Conservation (phyloP, 2,329 filamentous ascomycete genomes). For the Diaporthe nobilis region DNA sequence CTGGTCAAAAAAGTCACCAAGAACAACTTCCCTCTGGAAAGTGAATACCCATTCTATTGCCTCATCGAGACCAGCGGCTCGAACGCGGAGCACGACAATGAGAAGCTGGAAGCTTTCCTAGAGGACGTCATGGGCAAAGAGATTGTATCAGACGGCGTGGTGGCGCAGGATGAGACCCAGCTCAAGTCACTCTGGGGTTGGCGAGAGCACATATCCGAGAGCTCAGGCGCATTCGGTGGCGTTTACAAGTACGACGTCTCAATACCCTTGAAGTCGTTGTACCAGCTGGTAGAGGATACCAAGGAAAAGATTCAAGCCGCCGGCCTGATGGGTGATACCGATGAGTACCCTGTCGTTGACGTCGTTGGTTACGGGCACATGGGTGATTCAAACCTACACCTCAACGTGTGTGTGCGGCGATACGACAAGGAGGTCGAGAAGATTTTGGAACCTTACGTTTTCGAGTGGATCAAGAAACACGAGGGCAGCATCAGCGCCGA, state of each 20-base stretch:
- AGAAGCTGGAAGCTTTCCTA: constrained; percentile 90
- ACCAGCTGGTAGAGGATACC: constrained; percentile 89
- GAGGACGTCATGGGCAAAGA: constrained; percentile 92
- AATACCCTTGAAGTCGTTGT: constrained; percentile 89
- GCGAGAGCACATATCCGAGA: constrained; percentile 93
- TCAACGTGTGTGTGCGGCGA: constrained; percentile 86
- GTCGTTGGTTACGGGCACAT: constrained; percentile 99
- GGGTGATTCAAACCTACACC: constrained; percentile 95
- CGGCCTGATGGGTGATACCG: constrained; percentile 82
- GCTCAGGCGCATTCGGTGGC: constrained; percentile 89
- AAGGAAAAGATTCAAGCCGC: constrained; percentile 78
- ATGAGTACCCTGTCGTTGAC: constrained; percentile 83
- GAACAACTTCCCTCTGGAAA: constrained; percentile 85
- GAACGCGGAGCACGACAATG: constrained; percentile 92
- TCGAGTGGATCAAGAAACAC: constrained; percentile 93
- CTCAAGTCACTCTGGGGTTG: constrained; percentile 88
- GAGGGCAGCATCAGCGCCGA: constrained; percentile 97
- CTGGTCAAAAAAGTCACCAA: constrained; percentile 82
- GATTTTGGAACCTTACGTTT: constrained; percentile 92
- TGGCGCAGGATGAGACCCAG: constrained; percentile 95
- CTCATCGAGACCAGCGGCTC: constrained; percentile 96
- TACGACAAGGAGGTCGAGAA: constrained; percentile 92
- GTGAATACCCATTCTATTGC: constrained; percentile 93
- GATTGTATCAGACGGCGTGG: constrained; percentile 88
- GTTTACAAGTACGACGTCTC: constrained; percentile 99